Evolutionary conservation across 2,329 filamentous ascomycete species (phyloP).

Genomic region (Acephala macrosclerotiorum): DNA sequence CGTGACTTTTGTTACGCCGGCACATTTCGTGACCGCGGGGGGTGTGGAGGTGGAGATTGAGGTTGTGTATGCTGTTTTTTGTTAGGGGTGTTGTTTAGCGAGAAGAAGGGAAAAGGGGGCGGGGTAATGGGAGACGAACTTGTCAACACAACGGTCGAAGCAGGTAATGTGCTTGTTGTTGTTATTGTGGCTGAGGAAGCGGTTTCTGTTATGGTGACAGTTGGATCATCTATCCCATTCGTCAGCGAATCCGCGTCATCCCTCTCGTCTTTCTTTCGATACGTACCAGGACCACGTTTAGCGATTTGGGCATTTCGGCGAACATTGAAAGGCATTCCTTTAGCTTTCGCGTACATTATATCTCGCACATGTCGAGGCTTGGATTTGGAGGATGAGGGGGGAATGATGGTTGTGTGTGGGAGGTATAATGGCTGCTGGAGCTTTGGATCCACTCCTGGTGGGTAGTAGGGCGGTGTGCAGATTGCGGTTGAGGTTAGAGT

Average conservation of each 20-base stretch:
- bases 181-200: not conserved
- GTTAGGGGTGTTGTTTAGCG: not conserved
- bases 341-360: conserved; percentile 1
- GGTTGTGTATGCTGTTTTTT: conserved; percentile 7
- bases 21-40: not conserved
- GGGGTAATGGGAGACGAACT: conserved; percentile 1
- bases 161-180: conserved; percentile 1
- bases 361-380: not conserved
- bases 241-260: no score
- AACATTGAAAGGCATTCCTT: conserved; percentile 2
- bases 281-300: conserved; percentile 8
- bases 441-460: not conserved
- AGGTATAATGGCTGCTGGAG: not conserved
- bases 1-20: conserved; percentile 13
- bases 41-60: not conserved
- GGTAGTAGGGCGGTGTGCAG: not conserved
- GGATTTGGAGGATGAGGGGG: not conserved
- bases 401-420: conserved; percentile 4
- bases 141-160: not conserved
- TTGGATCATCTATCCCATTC: not conserved
- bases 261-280: no score
- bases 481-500: conserved; percentile 4
- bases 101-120: not conserved
- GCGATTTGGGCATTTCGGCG: not conserved
- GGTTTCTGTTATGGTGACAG: not conserved